Conservation (phyloP, 1,139 yeast genomes). For the Keqinozyma sinolaborantium region DNA sequence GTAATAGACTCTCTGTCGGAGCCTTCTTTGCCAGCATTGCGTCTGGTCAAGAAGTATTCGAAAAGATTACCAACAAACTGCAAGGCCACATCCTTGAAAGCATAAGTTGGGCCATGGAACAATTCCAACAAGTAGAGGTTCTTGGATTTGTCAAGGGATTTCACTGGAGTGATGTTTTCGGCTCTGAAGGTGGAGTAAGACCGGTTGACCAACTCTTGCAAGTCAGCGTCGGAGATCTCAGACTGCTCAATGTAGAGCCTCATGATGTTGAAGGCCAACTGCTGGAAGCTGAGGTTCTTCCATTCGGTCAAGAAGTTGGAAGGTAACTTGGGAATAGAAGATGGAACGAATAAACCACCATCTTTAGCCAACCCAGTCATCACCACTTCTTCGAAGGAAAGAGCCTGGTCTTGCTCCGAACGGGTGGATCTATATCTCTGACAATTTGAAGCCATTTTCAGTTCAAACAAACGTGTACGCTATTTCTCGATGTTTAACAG, state of each 20-base stretch:
- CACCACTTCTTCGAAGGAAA: constrained; percentile 87
- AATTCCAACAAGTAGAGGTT: constrained; percentile 78
- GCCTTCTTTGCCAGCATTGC: constrained; percentile 59
- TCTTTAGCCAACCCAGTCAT: constrained; percentile 93
- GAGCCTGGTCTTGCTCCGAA: constrained; percentile 46
- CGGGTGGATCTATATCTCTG: constrained; percentile 86
- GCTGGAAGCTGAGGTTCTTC: constrained; percentile 74
- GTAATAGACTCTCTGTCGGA: constrained; percentile 76
- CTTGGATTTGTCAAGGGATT: constrained; percentile 46
- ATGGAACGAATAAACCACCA: constrained; percentile 92
- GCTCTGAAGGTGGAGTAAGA: constrained; percentile 90
- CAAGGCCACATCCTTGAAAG: constrained; percentile 96
- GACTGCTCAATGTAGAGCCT: constrained; percentile 64
- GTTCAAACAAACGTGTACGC: neutral
- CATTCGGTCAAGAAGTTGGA: constrained; percentile 59
- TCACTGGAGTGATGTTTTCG: constrained; percentile 81
- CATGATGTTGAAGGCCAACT: constrained; percentile 83
- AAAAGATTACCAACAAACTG: constrained; percentile 96
- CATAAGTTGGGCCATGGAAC: constrained; percentile 99
- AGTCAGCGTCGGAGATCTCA: constrained; percentile 73
- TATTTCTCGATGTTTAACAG: neutral
- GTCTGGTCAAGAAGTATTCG: constrained; percentile 82
- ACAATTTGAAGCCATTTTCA: constrained; percentile 17
- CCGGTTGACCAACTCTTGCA: constrained; percentile 55
- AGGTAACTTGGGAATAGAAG: constrained; percentile 70